Percentiles rank a stretch among this genome's conserved stretches.
phyloP scores from a whole-genome alignment of 1,284 basidiomycete genomes.

The Moniliophthora roreri region DNA sequence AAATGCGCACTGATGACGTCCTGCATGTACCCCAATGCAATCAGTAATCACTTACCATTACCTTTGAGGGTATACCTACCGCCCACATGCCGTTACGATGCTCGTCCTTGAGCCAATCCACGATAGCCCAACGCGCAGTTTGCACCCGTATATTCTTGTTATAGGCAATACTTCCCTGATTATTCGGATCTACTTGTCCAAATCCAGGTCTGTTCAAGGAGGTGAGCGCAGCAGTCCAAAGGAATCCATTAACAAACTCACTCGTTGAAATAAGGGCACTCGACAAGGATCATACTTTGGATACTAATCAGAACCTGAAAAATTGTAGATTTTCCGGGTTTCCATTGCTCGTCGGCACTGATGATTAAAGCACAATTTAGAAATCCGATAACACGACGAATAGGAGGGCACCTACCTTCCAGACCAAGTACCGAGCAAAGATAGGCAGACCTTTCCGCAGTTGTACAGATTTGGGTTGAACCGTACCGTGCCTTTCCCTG shows the following conservation, averaged over 20 bases:
- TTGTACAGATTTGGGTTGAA: conserved; percentile 59
- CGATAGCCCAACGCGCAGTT: conserved; percentile 48
- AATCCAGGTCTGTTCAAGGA: conserved; percentile 39
- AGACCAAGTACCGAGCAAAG: conserved; percentile 52
- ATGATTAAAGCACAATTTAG: conserved; percentile 5
- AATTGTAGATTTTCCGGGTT: conserved; percentile 45
- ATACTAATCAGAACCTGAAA: conserved; percentile 57
- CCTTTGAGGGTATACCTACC: conserved; percentile 28
- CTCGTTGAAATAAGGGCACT: conserved; percentile 59
- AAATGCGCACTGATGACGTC: conserved; percentile 53
- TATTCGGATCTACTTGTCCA: conserved; percentile 37
- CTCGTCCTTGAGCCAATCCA: conserved; percentile 49
- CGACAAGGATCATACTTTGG: conserved; percentile 57
- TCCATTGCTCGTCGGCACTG: conserved; percentile 55
- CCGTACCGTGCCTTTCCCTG: conserved; percentile 47
- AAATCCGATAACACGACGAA: neutral
- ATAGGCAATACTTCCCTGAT: conserved; percentile 38
- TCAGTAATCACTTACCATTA: conserved; percentile 2
- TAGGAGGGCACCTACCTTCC: conserved; percentile 39
- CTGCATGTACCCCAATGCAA: conserved; percentile 25
- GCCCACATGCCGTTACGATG: conserved; percentile 44
- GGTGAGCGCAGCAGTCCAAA: conserved; percentile 4
- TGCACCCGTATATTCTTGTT: conserved; percentile 42
- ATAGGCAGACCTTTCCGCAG: conserved; percentile 51
- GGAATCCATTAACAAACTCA: conserved; percentile 26